These are phyloP conservation scores for Jaapia argillacea DNA, from an alignment of 768 basidiomycete genomes.

Conservation along the genomic window DNA sequence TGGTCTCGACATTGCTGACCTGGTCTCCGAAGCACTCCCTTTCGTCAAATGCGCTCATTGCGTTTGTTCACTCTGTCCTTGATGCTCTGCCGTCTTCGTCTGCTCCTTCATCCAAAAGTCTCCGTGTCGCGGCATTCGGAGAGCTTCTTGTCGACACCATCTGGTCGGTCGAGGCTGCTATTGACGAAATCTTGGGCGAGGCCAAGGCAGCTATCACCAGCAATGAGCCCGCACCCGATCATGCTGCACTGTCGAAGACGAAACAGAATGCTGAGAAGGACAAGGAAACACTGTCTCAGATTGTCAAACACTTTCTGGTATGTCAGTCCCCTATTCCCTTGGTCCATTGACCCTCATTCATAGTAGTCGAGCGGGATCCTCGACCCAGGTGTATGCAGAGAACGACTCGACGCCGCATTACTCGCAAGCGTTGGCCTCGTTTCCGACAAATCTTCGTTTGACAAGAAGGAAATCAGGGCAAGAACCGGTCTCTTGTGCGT, in stretches of 20 bases:
- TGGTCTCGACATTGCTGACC: constrained; percentile 46
- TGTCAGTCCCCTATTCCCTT: constrained; percentile 14
- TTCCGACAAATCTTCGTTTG: constrained; percentile 51
- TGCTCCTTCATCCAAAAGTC: constrained; percentile 23
- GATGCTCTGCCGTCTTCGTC: constrained; percentile 61
- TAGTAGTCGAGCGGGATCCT: constrained; percentile 50
- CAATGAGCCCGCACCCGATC: constrained; percentile 6
- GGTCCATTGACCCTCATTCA: not conserved
- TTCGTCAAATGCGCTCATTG: constrained; percentile 39
- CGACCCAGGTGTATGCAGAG: constrained; percentile 51
- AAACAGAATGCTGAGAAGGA: constrained; percentile 52
- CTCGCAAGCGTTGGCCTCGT: constrained; percentile 59
- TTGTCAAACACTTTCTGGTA: constrained; percentile 58
- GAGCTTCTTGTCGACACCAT: constrained; percentile 71
- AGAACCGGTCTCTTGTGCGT: constrained; percentile 78
- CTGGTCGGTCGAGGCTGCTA: constrained; percentile 70
- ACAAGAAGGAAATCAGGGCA: constrained; percentile 74
- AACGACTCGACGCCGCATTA: constrained; percentile 61
- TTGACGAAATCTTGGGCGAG: constrained; percentile 62
- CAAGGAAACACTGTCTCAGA: constrained; percentile 43
- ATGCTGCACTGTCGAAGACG: constrained; percentile 10
- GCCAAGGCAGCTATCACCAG: constrained; percentile 26
- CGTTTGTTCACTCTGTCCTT: constrained; percentile 56
- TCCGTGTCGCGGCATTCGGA: constrained; percentile 40
- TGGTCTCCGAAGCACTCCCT: constrained; percentile 42